Evolutionary conservation across 108 stramenopile species (phyloP), one percentile per base, ranked within the genome.

Genomic region (Cylindrotheca fusiformis): DNA sequence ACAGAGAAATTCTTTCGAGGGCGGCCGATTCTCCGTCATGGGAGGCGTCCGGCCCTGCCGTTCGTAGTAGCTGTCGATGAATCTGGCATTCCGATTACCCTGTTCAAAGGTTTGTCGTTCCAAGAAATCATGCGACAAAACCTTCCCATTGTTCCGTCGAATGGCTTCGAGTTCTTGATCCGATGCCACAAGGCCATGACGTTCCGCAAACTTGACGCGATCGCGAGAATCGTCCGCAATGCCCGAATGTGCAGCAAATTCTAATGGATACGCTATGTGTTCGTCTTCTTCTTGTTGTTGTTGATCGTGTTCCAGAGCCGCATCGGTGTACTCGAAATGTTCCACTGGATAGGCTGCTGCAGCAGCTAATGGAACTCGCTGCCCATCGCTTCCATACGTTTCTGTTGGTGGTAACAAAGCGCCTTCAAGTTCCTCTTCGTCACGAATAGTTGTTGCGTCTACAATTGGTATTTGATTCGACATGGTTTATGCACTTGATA

Each of bases 141-240:
- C 54, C 18, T 72, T 44, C 19, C 52, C 49, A 30, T 50, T 53
- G 33, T 48, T 54, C 8, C 32, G 47, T 29, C 49, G 51, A 14
- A 72, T 46, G 1, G 52, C 53, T 10, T 70, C 69, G 2, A 24
- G 28, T 62, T 70, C 69, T 26, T 29, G 47, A 44, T 70, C 69
- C 14, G 52, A 6, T 21, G 31, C 50, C 12, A 62, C 49, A 18
- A 55, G 14, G 2, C 69, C 69, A 23, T 1, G 23, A 19, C 36
- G 51, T 28, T 27, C 27, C 6, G 44, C 69, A 1, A 22, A 19
- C 20, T 63, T 52, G 22, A 63, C 26, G 47, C 31, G 30, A 24
- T 18, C 3, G 5, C 32, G 27, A 6, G 63, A 63, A 23, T 63
- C 63, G 23, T 63, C 52, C 12, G 51, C 31, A 6, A 63, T 23